Base-by-base conservation (phyloP, 768 basidiomycete genomes). In the Mycena indigotica region DNA sequence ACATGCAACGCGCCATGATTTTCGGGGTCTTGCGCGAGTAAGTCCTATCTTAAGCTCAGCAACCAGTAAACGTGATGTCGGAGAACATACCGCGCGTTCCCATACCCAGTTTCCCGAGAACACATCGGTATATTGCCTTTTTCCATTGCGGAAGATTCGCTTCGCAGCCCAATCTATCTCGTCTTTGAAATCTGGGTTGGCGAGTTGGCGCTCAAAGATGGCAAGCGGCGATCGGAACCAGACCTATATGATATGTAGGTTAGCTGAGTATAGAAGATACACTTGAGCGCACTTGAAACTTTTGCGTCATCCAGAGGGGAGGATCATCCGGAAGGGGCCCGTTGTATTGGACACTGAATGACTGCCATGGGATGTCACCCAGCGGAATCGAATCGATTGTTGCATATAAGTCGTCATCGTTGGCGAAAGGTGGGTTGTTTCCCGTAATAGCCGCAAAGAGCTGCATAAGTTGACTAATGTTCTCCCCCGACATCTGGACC, bases 351-450 rank as follows among this genome's bases (percentile, higher is more conserved):
- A 66, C 57, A 0, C 63, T 60, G 48, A 72, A 69, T 0, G 57
- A 61, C 23, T 71, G 29, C 73, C 73, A 75, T 0, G 65, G 63
- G 4, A 66, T 55, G 39, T 69, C 69, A 4, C 73, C 68, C 29
- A 66, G 46, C 15, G 46, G n/a, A 1, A 65, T 71, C 0, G 56
- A 25, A 50, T 75, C 69, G 46, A 75, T 73, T 0, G 67, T 60
- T 1, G 54, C 28, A 29, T 65, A 65, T 1, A 73, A 15, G 28
- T 73, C 56, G 6, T 56, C 48, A 49, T 66, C 50, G 44, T 66
- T 40, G 1, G 49, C 24, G 44, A 71, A 72, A 0, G 64, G 70
- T 3, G 69, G 59, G 12, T 46, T 53, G 5, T 24, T 17, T 15
- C n/a, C 32, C 1, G 21, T 38, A 2, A 57, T 12, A 13, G 21